Percentiles rank a stretch among this genome's conserved stretches.
Evolutionary conservation across 2,329 filamentous ascomycete species (phyloP).

Genomic region (Fusarium mundagurra): DNA sequence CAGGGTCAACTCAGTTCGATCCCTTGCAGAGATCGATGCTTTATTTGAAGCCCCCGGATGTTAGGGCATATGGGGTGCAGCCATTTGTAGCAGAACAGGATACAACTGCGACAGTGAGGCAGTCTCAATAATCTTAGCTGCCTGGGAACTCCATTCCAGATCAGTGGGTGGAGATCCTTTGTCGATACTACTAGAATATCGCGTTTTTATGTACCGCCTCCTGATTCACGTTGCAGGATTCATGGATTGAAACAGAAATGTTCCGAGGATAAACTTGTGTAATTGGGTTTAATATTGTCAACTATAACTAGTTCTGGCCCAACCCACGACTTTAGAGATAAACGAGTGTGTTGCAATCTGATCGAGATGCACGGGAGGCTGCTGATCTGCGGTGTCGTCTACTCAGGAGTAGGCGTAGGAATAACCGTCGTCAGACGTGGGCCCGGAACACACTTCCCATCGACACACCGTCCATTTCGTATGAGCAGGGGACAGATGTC

Average conservation of each 20-base stretch:
- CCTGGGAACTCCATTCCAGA: fast-evolving
- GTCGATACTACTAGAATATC: not conserved
- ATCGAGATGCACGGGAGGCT: not conserved
- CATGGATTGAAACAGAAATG: not conserved
- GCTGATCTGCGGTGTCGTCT: not conserved
- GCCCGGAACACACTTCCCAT: not conserved
- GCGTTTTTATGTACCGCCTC: not conserved
- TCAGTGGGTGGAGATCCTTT: not conserved
- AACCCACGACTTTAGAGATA: too few species aligned
- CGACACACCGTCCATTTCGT: not conserved
- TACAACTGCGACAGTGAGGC: not conserved
- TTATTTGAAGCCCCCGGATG: not conserved
- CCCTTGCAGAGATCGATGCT: not conserved
- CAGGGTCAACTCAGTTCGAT: not conserved
- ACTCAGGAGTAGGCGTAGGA: not conserved
- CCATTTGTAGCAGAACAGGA: not conserved
- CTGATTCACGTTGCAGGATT: too few species aligned
- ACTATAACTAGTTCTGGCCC: not conserved
- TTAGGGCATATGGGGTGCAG: not conserved
- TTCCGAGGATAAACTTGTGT: fast-evolving
- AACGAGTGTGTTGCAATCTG: not conserved
- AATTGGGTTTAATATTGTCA: not conserved
- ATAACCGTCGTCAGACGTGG: not conserved
- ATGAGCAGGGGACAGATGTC: not conserved
- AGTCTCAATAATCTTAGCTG: not conserved